Percentiles rank a stretch among this genome's conserved stretches.
Evolutionary conservation across 75 land plant genomes (phyloP).

Genomic region (Cupressus sempervirens): DNA sequence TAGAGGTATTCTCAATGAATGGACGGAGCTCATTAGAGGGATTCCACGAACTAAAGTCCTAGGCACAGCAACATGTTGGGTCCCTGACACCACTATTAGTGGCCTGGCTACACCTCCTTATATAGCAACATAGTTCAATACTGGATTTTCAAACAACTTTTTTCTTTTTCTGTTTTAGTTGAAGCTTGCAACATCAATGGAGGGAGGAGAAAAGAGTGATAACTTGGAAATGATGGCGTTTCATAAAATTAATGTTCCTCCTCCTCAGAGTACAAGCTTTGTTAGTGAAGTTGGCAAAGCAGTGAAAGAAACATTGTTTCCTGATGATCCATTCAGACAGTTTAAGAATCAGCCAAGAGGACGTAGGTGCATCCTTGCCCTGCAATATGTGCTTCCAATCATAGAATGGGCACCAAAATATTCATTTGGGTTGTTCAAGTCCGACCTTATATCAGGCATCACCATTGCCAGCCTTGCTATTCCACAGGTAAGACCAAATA

Average conservation of each 20-base stretch:
- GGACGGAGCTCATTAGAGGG: no score
- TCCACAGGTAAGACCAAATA: constrained; percentile 23
- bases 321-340: constrained; percentile 26
- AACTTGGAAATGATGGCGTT: background rate
- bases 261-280: background rate
- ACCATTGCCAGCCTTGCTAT: constrained; percentile 78
- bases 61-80: no score
- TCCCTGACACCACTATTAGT: no score
- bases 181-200: background rate
- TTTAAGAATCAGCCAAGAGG: constrained; percentile 21
- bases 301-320: constrained; percentile 26
- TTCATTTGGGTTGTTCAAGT: constrained; percentile 25
- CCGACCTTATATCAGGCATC: constrained; percentile 52
- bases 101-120: no score
- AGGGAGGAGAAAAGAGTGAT: background rate
- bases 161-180: no score
- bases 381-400: constrained; percentile 60
- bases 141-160: no score
- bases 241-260: background rate
- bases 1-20: no score
- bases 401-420: constrained; percentile 48
- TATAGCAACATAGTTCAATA: no score
- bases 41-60: no score
- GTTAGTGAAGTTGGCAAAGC: constrained; percentile 1
- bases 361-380: constrained; percentile 17